Base-by-base conservation (phyloP, 2,329 filamentous ascomycete genomes). In the Laburnicola sp. region DNA sequence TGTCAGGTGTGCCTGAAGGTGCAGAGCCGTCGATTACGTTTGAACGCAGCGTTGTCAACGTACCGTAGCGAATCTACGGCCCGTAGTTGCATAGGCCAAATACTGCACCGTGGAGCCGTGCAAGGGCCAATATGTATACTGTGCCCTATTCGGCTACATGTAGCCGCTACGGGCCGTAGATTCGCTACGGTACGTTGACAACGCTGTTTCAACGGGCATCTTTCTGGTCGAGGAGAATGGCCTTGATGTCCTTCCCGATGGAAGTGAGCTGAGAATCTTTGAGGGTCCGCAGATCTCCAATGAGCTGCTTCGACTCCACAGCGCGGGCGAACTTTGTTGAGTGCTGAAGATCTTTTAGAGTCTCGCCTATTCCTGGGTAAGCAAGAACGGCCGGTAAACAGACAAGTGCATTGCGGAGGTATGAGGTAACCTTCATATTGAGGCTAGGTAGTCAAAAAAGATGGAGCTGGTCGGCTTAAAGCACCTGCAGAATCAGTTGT, bases 171-270 rank as follows among this genome's bases (percentile, higher is more conserved):
- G 16, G 16, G 16, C 16, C 16, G 16, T 16, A 16, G 16, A 16
- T 16, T 16, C 16, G 16, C 16, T 16, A 16, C 16, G 16, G 16
- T 16, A 16, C 16, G 16, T 16, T 16, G 16, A 16, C 16, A 16
- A 16, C 16, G 16, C 16, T 16, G 16, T 16, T 16, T 16, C 16
- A 16, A 16, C 63, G 56, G 2, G 65, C 68, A 28, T 53, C 51
- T 32, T 62, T 64, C 11, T 59, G 54, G 25, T 65, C 53, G 11
- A 67, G 56, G 9, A 72, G 54, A 26, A 73, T 69, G 16, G 65
- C 66, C 50, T 70, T 68, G 56, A 73, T 68, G 37, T 66, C 64
- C 47, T 68, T 64, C 46, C 65, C 70, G 4, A 72, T 67, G 6
- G 59, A 21, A 3, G 70, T 71, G 23, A 69, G 58, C 43, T 68